Evolutionary conservation across 805 yeast species (phyloP).

Genomic region (Yamadazyma paraphyllophila): DNA sequence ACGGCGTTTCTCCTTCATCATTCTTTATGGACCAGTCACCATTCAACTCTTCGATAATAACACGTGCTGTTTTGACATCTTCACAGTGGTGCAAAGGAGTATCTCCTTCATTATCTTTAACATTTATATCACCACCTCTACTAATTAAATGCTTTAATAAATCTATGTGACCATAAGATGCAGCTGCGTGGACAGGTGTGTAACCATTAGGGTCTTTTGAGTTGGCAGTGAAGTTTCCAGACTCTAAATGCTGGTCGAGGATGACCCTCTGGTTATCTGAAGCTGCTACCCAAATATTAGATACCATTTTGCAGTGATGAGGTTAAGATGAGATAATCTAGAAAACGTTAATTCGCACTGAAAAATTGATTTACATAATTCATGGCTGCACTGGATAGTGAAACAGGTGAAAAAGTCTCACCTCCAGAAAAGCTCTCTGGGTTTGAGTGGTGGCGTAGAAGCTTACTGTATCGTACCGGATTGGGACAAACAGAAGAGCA

Average conservation of each 20-base stretch:
- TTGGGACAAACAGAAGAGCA: constrained; percentile 58
- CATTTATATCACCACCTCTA: constrained; percentile 75
- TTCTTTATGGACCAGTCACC: constrained; percentile 69
- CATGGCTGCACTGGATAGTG: neutral
- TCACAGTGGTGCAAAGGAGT: constrained; percentile 94
- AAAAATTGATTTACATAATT: neutral
- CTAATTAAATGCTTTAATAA: constrained; percentile 55
- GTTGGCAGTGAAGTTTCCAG: constrained; percentile 58
- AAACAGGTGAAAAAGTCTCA: constrained; percentile 18
- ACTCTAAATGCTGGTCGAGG: constrained; percentile 55
- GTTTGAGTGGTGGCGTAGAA: constrained; percentile 81
- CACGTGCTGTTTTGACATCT: constrained; percentile 59
- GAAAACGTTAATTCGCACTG: constrained; percentile 1
- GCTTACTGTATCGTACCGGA: constrained; percentile 69
- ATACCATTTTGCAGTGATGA: constrained; percentile 24
- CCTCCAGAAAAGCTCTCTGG: constrained; percentile 40
- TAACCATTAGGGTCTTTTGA: constrained; percentile 90
- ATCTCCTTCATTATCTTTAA: constrained; percentile 87
- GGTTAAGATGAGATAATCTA: constrained; percentile 4
- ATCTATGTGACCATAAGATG: constrained; percentile 81
- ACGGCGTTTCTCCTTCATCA: constrained; percentile 71
- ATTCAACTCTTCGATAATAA: constrained; percentile 61
- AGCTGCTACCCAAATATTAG: constrained; percentile 93
- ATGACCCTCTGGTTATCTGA: constrained; percentile 70
- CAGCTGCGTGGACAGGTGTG: constrained; percentile 97